Conservation (phyloP, 1,284 basidiomycete species). For the Pseudozyma hubeiensis region DNA sequence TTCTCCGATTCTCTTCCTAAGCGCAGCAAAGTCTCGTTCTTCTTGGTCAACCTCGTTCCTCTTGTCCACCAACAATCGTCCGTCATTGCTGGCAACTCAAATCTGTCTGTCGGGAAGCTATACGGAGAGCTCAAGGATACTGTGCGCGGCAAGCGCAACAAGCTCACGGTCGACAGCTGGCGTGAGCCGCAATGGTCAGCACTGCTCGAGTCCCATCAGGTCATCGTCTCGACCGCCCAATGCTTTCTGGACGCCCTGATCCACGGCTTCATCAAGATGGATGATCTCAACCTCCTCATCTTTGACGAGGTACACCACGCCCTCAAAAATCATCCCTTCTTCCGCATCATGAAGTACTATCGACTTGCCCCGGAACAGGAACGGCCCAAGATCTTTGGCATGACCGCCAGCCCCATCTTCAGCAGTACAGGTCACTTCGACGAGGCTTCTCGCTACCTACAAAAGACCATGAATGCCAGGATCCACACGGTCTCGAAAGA, state of each 20-base stretch:
- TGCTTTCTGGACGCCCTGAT: slow-evolving; percentile 53
- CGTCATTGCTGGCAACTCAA: slow-evolving; percentile 51
- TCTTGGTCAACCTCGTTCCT: slow-evolving; percentile 55
- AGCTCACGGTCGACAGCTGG: slow-evolving; percentile 30
- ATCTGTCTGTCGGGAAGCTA: slow-evolving; percentile 40
- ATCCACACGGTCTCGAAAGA: slow-evolving; percentile 46
- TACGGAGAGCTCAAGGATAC: slow-evolving; percentile 47
- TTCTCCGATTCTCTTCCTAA: not conserved
- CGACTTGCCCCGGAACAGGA: slow-evolving; percentile 10
- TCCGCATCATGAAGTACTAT: slow-evolving; percentile 59
- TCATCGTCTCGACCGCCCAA: slow-evolving; percentile 56
- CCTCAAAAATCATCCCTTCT: slow-evolving; percentile 44
- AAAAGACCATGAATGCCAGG: slow-evolving; percentile 42
- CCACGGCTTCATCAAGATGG: slow-evolving; percentile 52
- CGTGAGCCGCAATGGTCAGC: slow-evolving; percentile 34
- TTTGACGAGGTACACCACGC: slow-evolving; percentile 62
- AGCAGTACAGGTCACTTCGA: slow-evolving; percentile 16
- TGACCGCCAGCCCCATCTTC: slow-evolving; percentile 59
- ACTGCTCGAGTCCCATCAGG: slow-evolving; percentile 39
- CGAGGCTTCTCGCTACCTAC: slow-evolving; percentile 35
- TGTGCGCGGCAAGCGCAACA: slow-evolving; percentile 12
- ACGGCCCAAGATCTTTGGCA: slow-evolving; percentile 58
- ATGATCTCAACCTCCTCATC: slow-evolving; percentile 50
- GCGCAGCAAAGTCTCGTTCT: slow-evolving; percentile 33
- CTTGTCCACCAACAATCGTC: slow-evolving; percentile 58